Evolutionary conservation across 257 asterid species (phyloP).

Genomic region (Lantana camara): DNA sequence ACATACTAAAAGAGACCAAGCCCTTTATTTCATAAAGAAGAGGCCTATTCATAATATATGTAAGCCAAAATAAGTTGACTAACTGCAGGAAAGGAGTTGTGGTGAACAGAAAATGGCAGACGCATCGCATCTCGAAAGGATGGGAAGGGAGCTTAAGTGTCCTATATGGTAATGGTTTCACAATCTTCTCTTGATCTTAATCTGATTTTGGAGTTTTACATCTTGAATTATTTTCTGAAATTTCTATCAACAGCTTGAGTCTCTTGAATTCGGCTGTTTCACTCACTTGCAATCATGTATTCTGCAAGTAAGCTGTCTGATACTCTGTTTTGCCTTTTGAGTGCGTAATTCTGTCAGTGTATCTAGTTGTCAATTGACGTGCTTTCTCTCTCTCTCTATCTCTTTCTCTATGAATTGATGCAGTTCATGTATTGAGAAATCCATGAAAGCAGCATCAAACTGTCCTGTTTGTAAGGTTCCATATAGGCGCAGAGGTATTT

Average conservation of each 20-base stretch:
- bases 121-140: constrained; percentile 72
- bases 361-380: constrained; percentile 1
- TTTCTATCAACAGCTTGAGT: constrained; percentile 65
- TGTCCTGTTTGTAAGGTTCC: constrained; percentile 98
- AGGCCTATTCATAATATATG: no score
- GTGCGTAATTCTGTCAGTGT: background rate
- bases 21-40: no score
- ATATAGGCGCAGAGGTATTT: constrained; percentile 78
- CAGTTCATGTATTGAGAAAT: constrained; percentile 75
- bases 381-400: background rate
- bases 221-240: background rate
- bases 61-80: no score
- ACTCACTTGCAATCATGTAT: constrained; percentile 89
- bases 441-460: constrained; percentile 72
- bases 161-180: constrained; percentile 74
- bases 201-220: background rate
- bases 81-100: background rate
- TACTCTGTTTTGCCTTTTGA: background rate
- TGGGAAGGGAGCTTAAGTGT: constrained; percentile 99
- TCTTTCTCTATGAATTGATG: background rate
- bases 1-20: no score
- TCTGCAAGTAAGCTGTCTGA: constrained; percentile 71
- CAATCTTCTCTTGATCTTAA: background rate
- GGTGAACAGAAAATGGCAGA: constrained; percentile 56
- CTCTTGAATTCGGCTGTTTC: constrained; percentile 78